Evolutionary conservation across 2,329 filamentous ascomycete genomes (phyloP).

Genomic region (Pezicula neosporulosa): DNA sequence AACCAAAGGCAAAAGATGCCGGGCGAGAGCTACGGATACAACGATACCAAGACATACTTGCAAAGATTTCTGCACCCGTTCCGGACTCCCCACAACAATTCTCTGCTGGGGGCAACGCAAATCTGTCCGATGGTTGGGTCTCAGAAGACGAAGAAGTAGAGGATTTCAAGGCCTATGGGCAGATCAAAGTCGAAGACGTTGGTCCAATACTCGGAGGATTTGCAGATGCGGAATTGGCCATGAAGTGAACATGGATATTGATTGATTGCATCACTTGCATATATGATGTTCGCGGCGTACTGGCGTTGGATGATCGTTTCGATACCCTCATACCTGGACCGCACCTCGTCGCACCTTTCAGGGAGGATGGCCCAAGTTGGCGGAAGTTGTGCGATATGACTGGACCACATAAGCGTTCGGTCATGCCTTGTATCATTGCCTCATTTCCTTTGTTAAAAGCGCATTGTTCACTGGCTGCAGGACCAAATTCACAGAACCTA

Average conservation of each 20-base stretch:
- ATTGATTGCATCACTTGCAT: slow-evolving; percentile 11
- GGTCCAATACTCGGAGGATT: slow-evolving; percentile 30
- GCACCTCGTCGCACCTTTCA: slow-evolving; percentile 17
- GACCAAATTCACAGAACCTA: slow-evolving; percentile 22
- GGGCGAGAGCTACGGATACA: slow-evolving; percentile 53
- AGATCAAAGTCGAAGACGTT: slow-evolving; percentile 29
- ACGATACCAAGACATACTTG: slow-evolving; percentile 59
- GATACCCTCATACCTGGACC: slow-evolving; percentile 23
- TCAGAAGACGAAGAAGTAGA: slow-evolving; percentile 29
- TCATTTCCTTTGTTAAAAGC: slow-evolving; percentile 28
- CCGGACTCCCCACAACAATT: slow-evolving; percentile 30
- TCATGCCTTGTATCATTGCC: slow-evolving; percentile 32
- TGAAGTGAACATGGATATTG: slow-evolving; percentile 23
- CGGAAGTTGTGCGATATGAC: slow-evolving; percentile 24
- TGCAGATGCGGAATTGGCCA: slow-evolving; percentile 26
- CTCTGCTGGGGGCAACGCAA: slow-evolving; percentile 18
- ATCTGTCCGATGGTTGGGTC: slow-evolving; percentile 40
- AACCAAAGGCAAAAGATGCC: slow-evolving; percentile 46
- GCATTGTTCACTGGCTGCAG: slow-evolving; percentile 28
- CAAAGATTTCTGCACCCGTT: slow-evolving; percentile 50
- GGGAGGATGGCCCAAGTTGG: slow-evolving; percentile 14
- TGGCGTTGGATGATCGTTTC: slow-evolving; percentile 22
- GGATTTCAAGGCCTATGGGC: slow-evolving; percentile 21
- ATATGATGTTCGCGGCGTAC: slow-evolving; percentile 24
- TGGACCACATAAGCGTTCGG: slow-evolving; percentile 29